These are phyloP conservation scores for Nemania sp. DNA, from an alignment of 2,329 filamentous ascomycete genomes.

Conservation along the genomic window DNA sequence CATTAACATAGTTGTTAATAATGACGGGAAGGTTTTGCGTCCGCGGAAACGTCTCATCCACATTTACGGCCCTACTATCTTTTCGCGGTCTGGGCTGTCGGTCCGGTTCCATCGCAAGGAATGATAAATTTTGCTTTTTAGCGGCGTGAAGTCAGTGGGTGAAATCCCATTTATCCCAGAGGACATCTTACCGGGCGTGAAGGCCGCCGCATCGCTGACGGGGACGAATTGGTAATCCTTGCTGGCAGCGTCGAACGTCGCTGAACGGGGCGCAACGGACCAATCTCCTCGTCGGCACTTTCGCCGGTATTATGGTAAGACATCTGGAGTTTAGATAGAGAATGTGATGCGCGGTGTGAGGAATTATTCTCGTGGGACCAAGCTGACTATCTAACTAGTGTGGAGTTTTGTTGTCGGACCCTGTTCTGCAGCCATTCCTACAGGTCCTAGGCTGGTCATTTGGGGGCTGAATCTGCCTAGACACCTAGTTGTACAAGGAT, in stretches of 20 bases:
- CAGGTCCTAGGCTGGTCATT: no score
- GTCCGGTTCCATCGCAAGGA: neutral
- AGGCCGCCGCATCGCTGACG: constrained; percentile 2
- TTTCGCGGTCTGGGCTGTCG: neutral
- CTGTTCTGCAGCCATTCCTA: no score
- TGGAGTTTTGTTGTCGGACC: no score
- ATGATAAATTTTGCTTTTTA: neutral
- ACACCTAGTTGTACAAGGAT: no score
- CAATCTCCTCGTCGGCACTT: constrained; percentile 3
- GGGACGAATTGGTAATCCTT: neutral
- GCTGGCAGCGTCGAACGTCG: constrained; percentile 10
- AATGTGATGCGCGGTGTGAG: neutral
- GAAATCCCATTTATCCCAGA: neutral
- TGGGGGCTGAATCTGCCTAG: no score
- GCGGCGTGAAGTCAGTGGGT: neutral
- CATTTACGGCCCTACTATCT: neutral
- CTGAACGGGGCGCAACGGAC: constrained; percentile 1
- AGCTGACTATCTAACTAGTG: no score
- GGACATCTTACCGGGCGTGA: constrained; percentile 1
- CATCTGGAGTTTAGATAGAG: neutral
- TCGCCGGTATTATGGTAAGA: neutral
- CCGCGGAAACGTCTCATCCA: neutral
- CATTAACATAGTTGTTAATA: constrained; percentile 3
- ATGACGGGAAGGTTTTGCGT: neutral
- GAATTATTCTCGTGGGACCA: neutral